A percentile compares a stretch with the other conserved stretches of the same genome.
phyloP scores from a whole-genome alignment of 768 basidiomycete genomes.

The Lactarius trivialis region DNA sequence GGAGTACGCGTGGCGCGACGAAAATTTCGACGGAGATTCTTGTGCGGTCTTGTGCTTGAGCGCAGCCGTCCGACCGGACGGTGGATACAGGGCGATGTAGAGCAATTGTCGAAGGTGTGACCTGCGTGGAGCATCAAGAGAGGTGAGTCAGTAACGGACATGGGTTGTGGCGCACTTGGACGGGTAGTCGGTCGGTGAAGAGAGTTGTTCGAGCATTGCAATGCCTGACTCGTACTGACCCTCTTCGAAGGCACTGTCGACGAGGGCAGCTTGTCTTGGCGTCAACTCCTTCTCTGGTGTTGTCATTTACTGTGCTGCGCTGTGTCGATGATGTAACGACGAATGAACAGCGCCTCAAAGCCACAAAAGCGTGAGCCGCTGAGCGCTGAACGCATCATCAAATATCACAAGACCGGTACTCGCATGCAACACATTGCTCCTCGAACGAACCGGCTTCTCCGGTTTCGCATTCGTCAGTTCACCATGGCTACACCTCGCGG shows the following conservation, averaged over 20 bases:
- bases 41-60: conserved; percentile 7
- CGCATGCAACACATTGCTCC: conserved; percentile 8
- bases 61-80: not conserved
- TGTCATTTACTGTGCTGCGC: not conserved
- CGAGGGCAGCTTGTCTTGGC: conserved; percentile 34
- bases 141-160: not conserved
- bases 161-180: conserved; percentile 40
- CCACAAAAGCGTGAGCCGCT: not conserved
- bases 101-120: conserved; percentile 23
- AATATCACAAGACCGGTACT: not conserved
- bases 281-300: conserved; percentile 15
- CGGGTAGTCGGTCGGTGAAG: conserved; percentile 50
- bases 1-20: conserved; percentile 20
- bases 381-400: not conserved
- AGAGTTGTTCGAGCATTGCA: conserved; percentile 52
- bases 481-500: conserved; percentile 18
- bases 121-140: not conserved
- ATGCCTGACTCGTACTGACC: conserved; percentile 69
- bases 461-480: conserved; percentile 23
- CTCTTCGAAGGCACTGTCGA: conserved; percentile 73
- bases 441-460: conserved; percentile 19
- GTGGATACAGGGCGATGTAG: conserved; percentile 24
- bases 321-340: not conserved
- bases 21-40: conserved; percentile 19
- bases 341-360: not conserved